Base-by-base conservation (phyloP, 2,329 filamentous ascomycete species). In the Beauveria brongniartii region DNA sequence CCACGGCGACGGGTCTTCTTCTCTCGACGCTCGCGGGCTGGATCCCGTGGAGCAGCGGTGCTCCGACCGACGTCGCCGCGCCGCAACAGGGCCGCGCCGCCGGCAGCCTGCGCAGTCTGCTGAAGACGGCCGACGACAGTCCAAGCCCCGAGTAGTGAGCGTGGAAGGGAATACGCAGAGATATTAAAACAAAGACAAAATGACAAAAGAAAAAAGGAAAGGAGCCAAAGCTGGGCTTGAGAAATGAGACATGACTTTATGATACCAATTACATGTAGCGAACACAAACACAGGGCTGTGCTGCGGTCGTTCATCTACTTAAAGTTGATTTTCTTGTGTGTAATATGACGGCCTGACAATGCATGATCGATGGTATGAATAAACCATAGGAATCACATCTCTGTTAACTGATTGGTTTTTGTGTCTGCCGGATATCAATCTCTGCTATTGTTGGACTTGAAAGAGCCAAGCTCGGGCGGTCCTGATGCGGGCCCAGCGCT, bases 91-190 rank as follows among this genome's bases (percentile, higher is more conserved):
- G 79, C 63, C 77, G 82, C 66, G 83, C 83, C 1, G 82, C 84
- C 68, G 81, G 82, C 1, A 84, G 79, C 59, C 71, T 86, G 24
- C 75, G 81, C 59, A 77, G 82, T 47, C 68, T 86, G 20, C 70
- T 86, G 12, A 80, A 74, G 16, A 30, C 22, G 34, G n/a, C 12
- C 3, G 55, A 52, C 3, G 22, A 51, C 14, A 1, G 30, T 14
- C 3, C 34, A 2, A 34, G 30, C 28, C 46, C 20, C n/a, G 54
- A 47, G 43, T 28, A 56, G n/a, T 55, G 34, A 16, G 34, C 34
- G 34, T 37, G 12, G 40, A 55, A 9, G 37, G 6, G 1, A 28
- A 20, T 16, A 10, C 9, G 18, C n/a, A 54, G 24, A 16, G n/a
- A 10, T 18, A 24, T 24, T 16, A 16, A n/a, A 5, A 51, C n/a